Evolutionary conservation across 306 rosid species (phyloP), one percentile per base, ranked within the genome.

Genomic region (Trifolium dubium): DNA sequence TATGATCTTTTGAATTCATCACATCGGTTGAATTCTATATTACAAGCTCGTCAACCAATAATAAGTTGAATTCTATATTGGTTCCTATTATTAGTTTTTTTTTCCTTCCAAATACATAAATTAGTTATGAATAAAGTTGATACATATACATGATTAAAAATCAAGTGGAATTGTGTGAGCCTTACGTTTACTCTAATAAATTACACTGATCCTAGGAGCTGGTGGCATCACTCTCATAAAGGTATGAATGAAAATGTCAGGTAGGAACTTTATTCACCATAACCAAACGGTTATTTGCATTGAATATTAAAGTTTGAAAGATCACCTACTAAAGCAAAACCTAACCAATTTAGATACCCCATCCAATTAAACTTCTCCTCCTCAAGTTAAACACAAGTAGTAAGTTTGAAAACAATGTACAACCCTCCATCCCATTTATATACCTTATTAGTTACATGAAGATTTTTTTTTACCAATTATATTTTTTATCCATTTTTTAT

Each of bases 311-410:
- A 61, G 30, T 67, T 40, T 72, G 82, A 82, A 67, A 82, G 46
- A 67, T 50, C 74, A 82, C 79, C 79, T 47, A 76, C 78, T 71
- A 28, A 76, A 82, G 67, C 67, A 44, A 67, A 71, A 78, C 67
- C 76, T 69, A 74, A 79, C 80, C 39, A 47, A 78, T 70, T 44
- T 63, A 69, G 34, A 18, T 46, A 46, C 53, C 14, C 14, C 0
- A 12, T 56, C 73, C 73, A 51, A 44, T 14, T 73, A 68, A 76
- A 76, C 53, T 14, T 35, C 31, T 40, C 55, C 66, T 71, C 60
- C 75, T 80, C 46, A 69, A 79, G 49, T 67, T 66, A 72, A 66
- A 66, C 75, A 46, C 32, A 55, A 28, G 6, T 17, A 44, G 73
- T 64, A 70, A 67, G 35, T 56, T 71, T 13, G 71, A 81, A 76